Evolutionary conservation across 2,329 filamentous ascomycete species (phyloP), one percentile per base, ranked within the genome.

Genomic region (Neoarthrinium moseri): DNA sequence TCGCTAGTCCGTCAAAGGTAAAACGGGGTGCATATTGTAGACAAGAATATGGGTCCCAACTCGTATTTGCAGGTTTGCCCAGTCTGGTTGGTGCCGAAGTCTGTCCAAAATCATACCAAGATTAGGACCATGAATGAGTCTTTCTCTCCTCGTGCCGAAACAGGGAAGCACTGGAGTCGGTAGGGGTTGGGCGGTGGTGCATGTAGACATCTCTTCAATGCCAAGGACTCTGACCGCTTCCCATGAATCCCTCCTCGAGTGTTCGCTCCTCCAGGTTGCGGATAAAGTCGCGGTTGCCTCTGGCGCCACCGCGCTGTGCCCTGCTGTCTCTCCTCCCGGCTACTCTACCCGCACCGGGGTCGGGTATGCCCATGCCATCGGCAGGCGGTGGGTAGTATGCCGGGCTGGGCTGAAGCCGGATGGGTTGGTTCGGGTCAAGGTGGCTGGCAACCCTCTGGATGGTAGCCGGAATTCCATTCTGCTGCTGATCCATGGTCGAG

Each of bases 391-490:
- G 94, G 58, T 97, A 99, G 68, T 99, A 99, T 2, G 94, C 94
- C 5, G 94, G 94, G 57, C 91, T 96, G 3, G 94, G 94, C 63
- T 99, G 94, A 46, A 97, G 70, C 40, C 94, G 83, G 59, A 99
- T 97, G 0, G 94, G 94, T 49, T 91, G 89, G 57, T 84, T 97
- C 2, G 94, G 94, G 61, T 99, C 94, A 35, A 99, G 80, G 67
- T 97, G 92, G 63, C 91, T 96, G 33, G 94, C 94, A 18, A 99
- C 94, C 56, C 94, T 81, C 68, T 99, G 94, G 48, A 99, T 89
- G 3, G 91, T 86, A 12, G 89, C 86, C 5, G 94, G 94, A 48
- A 99, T 96, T 2, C 92, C 92, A 52, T 87, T 91, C 61, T 91
- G 87, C 59, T 95, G 89, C 63, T 94, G 89, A 61, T 97, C 94